Conservation (phyloP, 768 basidiomycete species). For the Lactarius trivialis region DNA sequence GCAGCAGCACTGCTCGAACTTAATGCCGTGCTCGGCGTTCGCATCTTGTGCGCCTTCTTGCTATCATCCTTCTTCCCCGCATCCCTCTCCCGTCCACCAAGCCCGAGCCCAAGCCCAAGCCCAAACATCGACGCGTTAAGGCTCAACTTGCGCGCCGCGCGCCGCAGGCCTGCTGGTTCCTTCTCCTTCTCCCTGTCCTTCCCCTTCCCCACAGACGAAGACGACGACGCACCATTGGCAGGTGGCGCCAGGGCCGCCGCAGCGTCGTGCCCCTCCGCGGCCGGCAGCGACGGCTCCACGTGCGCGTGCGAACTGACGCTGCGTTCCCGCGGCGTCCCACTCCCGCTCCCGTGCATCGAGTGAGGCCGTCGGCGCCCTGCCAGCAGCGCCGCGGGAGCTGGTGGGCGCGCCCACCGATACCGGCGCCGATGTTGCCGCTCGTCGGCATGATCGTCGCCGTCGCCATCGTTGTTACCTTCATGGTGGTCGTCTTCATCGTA, state of each 20-base stretch:
- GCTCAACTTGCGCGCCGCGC: slow-evolving; percentile 51
- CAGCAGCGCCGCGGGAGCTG: not conserved
- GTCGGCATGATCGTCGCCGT: not conserved
- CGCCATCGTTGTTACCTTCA: not conserved
- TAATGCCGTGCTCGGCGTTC: not conserved
- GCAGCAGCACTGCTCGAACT: not conserved
- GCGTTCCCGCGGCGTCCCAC: slow-evolving; percentile 2
- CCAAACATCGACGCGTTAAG: slow-evolving; percentile 51
- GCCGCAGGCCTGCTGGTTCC: slow-evolving; percentile 34
- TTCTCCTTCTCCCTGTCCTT: slow-evolving; percentile 25
- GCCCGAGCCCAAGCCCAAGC: slow-evolving; percentile 34
- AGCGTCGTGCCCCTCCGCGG: not conserved
- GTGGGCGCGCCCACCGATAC: not conserved
- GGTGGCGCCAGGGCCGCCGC: not conserved
- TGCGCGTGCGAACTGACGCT: not conserved
- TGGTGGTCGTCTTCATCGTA: not conserved
- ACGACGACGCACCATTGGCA: not conserved
- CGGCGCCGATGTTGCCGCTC: not conserved
- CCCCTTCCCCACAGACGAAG: slow-evolving; percentile 17
- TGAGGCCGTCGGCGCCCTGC: slow-evolving; percentile 11
- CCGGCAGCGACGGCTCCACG: not conserved
- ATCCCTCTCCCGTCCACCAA: not conserved
- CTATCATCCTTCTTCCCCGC: slow-evolving; percentile 7
- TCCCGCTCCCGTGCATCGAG: slow-evolving; percentile 16
- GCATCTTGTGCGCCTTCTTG: slow-evolving; percentile 2